Evolutionary conservation across 345 rosid species (phyloP).

Genomic region (Brassica juncea): DNA sequence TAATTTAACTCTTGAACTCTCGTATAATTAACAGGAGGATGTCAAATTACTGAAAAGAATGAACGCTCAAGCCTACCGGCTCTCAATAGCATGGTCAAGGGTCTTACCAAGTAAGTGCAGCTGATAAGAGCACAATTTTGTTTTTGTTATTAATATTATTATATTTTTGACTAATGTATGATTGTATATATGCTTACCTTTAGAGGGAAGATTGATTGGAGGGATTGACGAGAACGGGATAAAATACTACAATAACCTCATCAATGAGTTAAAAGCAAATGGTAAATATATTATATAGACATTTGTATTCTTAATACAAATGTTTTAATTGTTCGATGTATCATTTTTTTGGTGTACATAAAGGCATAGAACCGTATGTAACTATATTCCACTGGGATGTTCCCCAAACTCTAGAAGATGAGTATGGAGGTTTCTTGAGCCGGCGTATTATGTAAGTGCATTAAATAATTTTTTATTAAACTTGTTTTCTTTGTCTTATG

Average conservation of each 20-base stretch:
- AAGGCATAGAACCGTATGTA: slow-evolving; percentile 39
- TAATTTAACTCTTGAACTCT: not conserved
- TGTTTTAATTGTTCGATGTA: too few relatives aligned
- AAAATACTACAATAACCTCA: slow-evolving; percentile 47
- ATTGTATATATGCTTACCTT: not conserved
- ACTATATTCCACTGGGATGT: slow-evolving; percentile 43
- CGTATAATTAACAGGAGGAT: slow-evolving; percentile 37
- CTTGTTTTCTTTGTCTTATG: not conserved
- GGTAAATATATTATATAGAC: not conserved
- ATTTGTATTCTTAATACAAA: too few relatives aligned
- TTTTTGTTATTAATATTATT: not conserved
- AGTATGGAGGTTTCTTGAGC: slow-evolving; percentile 36
- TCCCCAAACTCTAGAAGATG: slow-evolving; percentile 37
- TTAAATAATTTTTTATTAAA: not conserved
- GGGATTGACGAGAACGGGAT: slow-evolving; percentile 48
- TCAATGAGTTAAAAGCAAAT: slow-evolving; percentile 22
- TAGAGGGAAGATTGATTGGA: slow-evolving; percentile 47
- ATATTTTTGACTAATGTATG: not conserved
- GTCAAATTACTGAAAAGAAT: slow-evolving; percentile 35
- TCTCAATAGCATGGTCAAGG: slow-evolving; percentile 58
- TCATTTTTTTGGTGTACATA: not conserved
- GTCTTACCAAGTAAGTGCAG: slow-evolving; percentile 34
- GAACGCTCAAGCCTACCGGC: slow-evolving; percentile 47
- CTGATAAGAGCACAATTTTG: not conserved
- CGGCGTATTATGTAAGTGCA: slow-evolving; percentile 36